A percentile compares a stretch with the other conserved stretches of the same genome.
Conservation (phyloP, 768 basidiomycete species). For the Phylloporus arenicola region DNA sequence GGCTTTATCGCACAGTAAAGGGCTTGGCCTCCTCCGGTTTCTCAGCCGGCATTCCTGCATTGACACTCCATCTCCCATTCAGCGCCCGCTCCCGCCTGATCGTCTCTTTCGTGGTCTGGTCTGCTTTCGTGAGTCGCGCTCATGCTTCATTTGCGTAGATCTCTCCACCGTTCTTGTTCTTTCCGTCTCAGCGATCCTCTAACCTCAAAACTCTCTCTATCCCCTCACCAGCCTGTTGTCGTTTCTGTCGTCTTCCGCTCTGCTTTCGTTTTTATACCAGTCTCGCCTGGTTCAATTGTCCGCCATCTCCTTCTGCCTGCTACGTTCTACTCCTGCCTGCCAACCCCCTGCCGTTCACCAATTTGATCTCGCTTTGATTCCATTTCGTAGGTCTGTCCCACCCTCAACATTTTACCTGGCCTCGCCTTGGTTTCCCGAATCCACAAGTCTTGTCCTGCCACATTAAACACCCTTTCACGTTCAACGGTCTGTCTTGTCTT, state of each 20-base stretch:
- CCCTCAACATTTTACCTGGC: not conserved
- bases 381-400: not conserved
- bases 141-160: not conserved
- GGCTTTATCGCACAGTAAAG: no score
- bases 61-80: not conserved
- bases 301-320: not conserved
- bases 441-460: not conserved
- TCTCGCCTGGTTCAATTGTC: not conserved
- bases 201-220: not conserved
- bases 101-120: not conserved
- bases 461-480: not conserved
- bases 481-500: not conserved
- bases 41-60: not conserved
- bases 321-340: not conserved
- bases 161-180: not conserved
- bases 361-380: not conserved
- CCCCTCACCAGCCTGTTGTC: not conserved
- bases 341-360: not conserved
- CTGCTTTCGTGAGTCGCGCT: not conserved
- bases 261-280: not conserved
- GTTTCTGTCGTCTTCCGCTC: not conserved
- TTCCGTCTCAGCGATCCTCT: not conserved
- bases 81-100: not conserved
- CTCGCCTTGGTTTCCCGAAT: not conserved
- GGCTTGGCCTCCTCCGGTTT: not conserved